phyloP scores from a whole-genome alignment of 768 basidiomycete species.

The Trametes cingulata region DNA sequence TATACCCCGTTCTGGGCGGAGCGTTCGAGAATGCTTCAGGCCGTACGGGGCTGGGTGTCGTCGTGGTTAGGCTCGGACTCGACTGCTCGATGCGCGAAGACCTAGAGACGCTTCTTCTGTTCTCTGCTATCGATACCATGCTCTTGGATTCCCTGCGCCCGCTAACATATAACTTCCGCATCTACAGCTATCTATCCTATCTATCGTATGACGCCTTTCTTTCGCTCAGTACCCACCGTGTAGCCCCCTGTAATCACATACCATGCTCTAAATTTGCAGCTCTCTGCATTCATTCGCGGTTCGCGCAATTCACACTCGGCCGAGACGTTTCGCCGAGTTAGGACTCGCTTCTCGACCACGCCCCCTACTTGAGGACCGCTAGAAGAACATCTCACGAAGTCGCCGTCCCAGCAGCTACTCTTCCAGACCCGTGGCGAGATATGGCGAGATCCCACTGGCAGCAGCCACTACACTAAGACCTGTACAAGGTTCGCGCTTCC shows the following conservation, averaged over 20 bases:
- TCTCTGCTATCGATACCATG: constrained; percentile 1
- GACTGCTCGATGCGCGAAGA: neutral
- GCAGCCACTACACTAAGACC: too few species aligned
- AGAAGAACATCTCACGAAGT: neutral
- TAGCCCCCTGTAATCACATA: neutral
- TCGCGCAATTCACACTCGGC: neutral
- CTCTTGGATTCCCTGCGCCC: neutral
- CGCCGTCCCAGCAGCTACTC: too few species aligned
- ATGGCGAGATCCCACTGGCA: too few species aligned
- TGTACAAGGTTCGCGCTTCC: neutral
- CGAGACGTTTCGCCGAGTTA: neutral
- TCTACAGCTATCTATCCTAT: neutral
- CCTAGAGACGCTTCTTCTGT: neutral
- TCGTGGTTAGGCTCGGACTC: neutral
- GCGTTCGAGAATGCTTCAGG: too few species aligned
- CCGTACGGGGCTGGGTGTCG: too few species aligned
- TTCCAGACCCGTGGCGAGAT: too few species aligned
- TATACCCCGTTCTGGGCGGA: neutral
- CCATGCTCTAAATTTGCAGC: neutral
- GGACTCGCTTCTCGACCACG: neutral
- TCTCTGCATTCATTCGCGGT: too few species aligned
- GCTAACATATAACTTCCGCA: neutral
- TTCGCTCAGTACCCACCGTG: neutral
- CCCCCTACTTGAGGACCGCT: neutral
- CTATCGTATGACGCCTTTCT: neutral